Conservation (phyloP, 805 yeast genomes). For the Sungouiella thailandica region DNA sequence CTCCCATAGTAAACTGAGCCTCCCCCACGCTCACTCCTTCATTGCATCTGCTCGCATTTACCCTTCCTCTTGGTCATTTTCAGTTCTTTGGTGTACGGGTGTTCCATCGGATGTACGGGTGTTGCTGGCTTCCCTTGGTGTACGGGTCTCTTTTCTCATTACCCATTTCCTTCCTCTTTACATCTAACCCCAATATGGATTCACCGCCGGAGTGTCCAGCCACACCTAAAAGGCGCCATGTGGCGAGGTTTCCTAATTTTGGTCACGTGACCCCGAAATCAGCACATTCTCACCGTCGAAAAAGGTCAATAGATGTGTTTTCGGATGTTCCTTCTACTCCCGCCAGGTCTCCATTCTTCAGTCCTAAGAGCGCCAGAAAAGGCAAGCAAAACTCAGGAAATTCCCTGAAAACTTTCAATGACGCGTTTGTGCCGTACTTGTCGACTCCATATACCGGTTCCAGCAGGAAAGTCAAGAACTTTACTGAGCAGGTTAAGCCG, state of each 20-base stretch:
- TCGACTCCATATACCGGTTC: constrained; percentile 17
- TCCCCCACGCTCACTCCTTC: too few species aligned
- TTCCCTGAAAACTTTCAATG: neutral
- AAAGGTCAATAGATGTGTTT: too few species aligned
- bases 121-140: too few species aligned
- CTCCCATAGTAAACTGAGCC: too few species aligned
- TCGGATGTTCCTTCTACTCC: too few species aligned
- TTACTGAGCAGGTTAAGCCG: neutral
- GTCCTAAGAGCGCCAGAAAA: neutral
- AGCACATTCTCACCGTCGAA: neutral
- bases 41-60: too few species aligned
- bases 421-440: constrained; percentile 1
- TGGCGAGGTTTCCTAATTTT: neutral
- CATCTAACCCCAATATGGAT: neutral
- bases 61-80: too few species aligned
- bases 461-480: constrained; percentile 5
- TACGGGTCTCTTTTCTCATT: too few species aligned
- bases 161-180: too few species aligned
- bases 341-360: neutral
- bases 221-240: neutral
- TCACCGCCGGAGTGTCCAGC: constrained; percentile 1
- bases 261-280: neutral
- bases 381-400: neutral
- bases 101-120: too few species aligned
- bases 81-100: too few species aligned